Base-by-base conservation (phyloP, 1,139 yeast genomes). In the Candida albicans region DNA sequence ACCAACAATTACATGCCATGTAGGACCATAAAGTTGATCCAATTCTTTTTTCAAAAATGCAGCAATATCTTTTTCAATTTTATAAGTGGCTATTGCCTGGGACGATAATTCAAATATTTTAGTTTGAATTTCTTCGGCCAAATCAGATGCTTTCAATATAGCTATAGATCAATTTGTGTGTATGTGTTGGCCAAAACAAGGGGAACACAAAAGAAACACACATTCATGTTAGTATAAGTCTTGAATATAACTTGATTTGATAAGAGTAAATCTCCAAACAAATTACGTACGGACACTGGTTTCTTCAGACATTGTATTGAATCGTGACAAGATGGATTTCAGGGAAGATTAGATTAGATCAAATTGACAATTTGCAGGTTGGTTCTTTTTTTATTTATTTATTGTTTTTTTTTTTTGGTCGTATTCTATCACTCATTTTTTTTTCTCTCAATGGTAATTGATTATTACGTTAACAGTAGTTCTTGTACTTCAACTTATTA, bases 1-100 rank as follows among this genome's bases (percentile, higher is more conserved):
- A 27, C 99, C 99, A 42, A 90, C 97, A 47, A 93, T 81, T 27
- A 90, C 95, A 62, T 93, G 98, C 99, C 99, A 93, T 22, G 96
- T 82, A 37, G 86, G 80, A 1, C 96, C 96, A 55, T 77, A 85
- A 46, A 67, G 55, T 41, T 67, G 69, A 50, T 79, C 75, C 61
- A 77, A 67, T 54, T 84, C 89, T 59, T 87, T 87, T 69, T 93
- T 93, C 52, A 91, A 70, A 50, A 70, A 77, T 0, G 89, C 82
- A 12, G 99, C 97, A 38, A 89, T 75, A 51, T 91, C 97, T 56
- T 85, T 77, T 49, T 83, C 86, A 33, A 79, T 61, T 41, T 68
- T 64, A 57, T 74, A 73, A 8, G 43, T 39, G 28, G 70, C 58
- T 28, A 58, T 46, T 3, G 87, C 81, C 49, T 77, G 79, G 44